A percentile compares a stretch with the other conserved stretches of the same genome.
These are phyloP conservation scores for Tricladium varicosporioides DNA, from an alignment of 2,329 filamentous ascomycete species.

Conservation along the genomic window DNA sequence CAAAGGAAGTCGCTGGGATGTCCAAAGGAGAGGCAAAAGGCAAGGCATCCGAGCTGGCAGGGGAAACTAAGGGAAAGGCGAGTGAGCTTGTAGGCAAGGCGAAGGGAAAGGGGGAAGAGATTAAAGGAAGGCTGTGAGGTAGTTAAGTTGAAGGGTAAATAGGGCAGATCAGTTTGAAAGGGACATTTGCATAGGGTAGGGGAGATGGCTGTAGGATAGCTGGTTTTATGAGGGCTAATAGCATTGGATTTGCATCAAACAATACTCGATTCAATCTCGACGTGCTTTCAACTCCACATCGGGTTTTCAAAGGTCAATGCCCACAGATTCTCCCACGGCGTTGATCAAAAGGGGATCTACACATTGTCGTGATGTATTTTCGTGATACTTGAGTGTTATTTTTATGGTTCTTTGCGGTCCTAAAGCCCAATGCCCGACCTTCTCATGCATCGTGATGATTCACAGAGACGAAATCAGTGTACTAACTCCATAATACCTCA, in stretches of 20 bases:
- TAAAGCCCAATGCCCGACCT: too few species aligned
- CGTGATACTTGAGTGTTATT: too few species aligned
- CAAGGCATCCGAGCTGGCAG: constrained; percentile 2
- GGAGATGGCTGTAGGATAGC: neutral
- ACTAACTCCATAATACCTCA: too few species aligned
- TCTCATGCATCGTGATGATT: too few species aligned
- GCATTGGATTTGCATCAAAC: neutral
- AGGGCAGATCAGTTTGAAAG: neutral
- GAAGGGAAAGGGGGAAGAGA: constrained; percentile 11
- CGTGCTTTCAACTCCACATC: too few species aligned
- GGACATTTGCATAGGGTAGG: neutral
- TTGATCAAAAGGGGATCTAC: too few species aligned
- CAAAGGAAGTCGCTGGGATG: constrained; percentile 37
- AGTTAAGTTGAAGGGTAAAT: neutral
- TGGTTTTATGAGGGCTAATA: neutral
- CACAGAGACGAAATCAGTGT: too few species aligned
- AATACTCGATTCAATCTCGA: too few species aligned
- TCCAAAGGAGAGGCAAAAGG: constrained; percentile 42
- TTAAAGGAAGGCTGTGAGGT: neutral
- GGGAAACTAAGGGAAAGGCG: constrained; percentile 4
- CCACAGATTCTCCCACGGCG: too few species aligned
- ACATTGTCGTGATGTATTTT: too few species aligned
- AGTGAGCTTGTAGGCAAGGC: constrained; percentile 3
- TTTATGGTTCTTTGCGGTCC: too few species aligned
- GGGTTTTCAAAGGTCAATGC: too few species aligned